Base-by-base conservation (phyloP, 2,329 filamentous ascomycete species). In the Aspergillus calidoustus region DNA sequence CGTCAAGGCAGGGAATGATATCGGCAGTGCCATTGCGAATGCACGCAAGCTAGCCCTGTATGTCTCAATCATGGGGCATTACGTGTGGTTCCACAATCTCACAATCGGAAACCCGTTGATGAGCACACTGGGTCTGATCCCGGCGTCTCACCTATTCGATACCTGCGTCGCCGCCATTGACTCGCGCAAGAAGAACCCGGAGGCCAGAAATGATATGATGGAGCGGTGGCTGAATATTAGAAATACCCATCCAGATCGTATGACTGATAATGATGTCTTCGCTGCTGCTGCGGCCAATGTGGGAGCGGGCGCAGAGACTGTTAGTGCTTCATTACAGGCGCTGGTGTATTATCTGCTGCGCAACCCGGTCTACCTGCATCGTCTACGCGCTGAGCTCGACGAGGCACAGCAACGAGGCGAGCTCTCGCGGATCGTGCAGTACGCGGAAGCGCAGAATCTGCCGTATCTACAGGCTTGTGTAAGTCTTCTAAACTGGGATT, bases 301-400 rank as follows among this genome's bases (percentile, higher is more conserved):
- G 1, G 73, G 73, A 3, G 75, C 75, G 1, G 76, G 75, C 1
- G 66, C 70, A 0, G 77, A 78, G 55, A 77, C 74, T 4, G 72
- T 73, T 9, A 75, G 69, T 44, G 69, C 72, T 1, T 68, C 70
- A 1, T 61, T 75, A 8, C 72, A 76, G 51, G 67, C 69, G 1
- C 71, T 77, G 43, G 60, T 76, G 15, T 77, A 77, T 59, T 65
- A 73, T 50, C 54, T 78, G 23, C 57, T 77, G 2, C 56, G 60
- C 11, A 67, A 72, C 17, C 38, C 52, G 1, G 6, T 28, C 1
- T 58, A 51, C 48, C 28, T 60, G 1, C 47, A 64, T 31, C 61
- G 23, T 31, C 54, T 56, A 5, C 13, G 28, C 17, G 28, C 48
- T 2, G 61, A 63, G 23, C 46, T 63, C 17, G 47, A 59, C 13